Evolutionary conservation across 2,329 filamentous ascomycete genomes (phyloP).

Genomic region (Colletotrichum somersetense): DNA sequence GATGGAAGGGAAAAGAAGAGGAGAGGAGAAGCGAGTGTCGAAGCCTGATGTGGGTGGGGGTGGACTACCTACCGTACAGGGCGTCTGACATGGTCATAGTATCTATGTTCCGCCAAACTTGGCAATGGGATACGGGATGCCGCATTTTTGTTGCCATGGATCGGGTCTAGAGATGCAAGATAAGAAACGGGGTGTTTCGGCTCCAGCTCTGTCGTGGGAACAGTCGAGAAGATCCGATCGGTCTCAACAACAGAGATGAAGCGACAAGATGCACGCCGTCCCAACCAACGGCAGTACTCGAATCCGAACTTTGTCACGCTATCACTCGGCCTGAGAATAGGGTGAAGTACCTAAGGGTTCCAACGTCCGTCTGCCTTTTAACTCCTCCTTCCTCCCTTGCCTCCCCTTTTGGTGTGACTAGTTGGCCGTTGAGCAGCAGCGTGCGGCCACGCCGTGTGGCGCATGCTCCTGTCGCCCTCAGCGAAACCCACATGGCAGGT

Average conservation of each 20-base stretch:
- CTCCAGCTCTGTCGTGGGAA: background rate
- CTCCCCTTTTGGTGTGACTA: slow-evolving; percentile 20
- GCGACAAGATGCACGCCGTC: background rate
- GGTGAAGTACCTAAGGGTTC: background rate
- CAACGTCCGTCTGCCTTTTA: slow-evolving; percentile 27
- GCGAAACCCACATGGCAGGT: slow-evolving; percentile 7
- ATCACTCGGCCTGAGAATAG: slow-evolving; percentile 1
- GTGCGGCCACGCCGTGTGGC: slow-evolving; percentile 36
- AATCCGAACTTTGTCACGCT: slow-evolving; percentile 1
- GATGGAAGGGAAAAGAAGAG: slow-evolving; percentile 8
- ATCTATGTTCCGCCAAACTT: slow-evolving; percentile 17
- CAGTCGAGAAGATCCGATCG: slow-evolving; percentile 5
- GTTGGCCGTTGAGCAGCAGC: slow-evolving; percentile 28
- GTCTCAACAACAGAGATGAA: slow-evolving; percentile 4
- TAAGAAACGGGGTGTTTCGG: slow-evolving; percentile 17
- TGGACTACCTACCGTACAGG: slow-evolving; percentile 1
- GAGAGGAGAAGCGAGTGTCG: slow-evolving; percentile 7
- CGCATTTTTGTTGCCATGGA: slow-evolving; percentile 26
- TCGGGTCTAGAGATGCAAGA: slow-evolving; percentile 12
- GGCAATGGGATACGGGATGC: slow-evolving; percentile 21
- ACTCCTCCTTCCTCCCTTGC: slow-evolving; percentile 18
- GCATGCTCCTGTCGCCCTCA: slow-evolving; percentile 27
- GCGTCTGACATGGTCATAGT: slow-evolving; percentile 29
- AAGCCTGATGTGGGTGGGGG: slow-evolving; percentile 19
- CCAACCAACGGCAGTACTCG: background rate